Conservation (phyloP, 345 rosid species). For the Eucalyptus regnans region DNA sequence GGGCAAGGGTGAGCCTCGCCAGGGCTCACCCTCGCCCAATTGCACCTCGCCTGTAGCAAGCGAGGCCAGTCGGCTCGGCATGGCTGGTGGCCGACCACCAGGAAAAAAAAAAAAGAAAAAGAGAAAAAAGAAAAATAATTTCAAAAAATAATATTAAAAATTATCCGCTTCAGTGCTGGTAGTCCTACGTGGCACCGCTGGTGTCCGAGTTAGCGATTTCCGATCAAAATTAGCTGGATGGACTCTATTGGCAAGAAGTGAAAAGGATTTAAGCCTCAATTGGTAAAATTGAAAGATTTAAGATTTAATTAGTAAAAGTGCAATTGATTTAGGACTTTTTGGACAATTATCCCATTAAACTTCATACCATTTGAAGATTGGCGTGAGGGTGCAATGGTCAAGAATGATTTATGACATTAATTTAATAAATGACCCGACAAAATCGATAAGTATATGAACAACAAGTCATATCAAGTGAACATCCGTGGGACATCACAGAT, state of each 20-base stretch:
- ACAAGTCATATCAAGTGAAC: background rate
- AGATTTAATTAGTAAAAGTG: fast-evolving
- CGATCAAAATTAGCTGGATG: fast-evolving
- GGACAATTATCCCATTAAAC: too few relatives aligned
- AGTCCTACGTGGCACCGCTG: fast-evolving
- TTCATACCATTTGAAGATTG: background rate
- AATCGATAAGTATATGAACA: background rate
- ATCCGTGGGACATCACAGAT: background rate
- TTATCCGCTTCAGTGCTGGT: fast-evolving
- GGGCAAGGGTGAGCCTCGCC: fast-evolving
- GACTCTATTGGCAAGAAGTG: too few relatives aligned
- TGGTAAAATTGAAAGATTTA: too few relatives aligned
- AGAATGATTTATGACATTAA: background rate
- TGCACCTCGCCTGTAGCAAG: fast-evolving
- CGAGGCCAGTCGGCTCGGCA: fast-evolving
- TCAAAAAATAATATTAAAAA: too few relatives aligned
- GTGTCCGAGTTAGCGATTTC: fast-evolving
- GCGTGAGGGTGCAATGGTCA: background rate
- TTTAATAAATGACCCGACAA: background rate
- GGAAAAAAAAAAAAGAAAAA: fast-evolving
- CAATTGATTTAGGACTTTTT: too few relatives aligned
- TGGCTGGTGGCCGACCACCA: fast-evolving
- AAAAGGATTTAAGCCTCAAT: too few relatives aligned
- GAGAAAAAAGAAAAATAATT: too few relatives aligned
- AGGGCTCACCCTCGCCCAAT: fast-evolving